These are phyloP conservation scores for Astrothelium subdiscretum DNA, from an alignment of 495 filamentous ascomycete species.

Conservation along the genomic window DNA sequence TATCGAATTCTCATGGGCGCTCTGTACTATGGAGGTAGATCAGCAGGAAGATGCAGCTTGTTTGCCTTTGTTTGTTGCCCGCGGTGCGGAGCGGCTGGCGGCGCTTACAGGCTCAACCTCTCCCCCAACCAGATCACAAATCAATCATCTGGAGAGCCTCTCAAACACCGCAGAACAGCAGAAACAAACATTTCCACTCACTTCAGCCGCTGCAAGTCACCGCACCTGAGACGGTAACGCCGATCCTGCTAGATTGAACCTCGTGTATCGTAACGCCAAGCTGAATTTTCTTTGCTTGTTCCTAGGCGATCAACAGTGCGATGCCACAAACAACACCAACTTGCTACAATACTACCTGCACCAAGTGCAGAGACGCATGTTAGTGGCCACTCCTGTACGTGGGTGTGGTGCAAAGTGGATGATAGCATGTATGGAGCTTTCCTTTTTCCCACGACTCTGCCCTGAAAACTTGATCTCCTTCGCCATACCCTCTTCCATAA, in stretches of 20 bases:
- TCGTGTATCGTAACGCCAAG: background rate
- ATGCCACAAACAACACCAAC: background rate
- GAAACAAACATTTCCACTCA: background rate
- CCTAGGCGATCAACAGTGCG: background rate
- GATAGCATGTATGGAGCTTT: background rate
- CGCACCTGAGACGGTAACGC: background rate
- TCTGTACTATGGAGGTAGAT: no score
- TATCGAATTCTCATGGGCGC: no score
- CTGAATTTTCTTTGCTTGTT: background rate
- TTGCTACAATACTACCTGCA: background rate
- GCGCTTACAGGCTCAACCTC: background rate
- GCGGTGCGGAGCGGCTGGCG: background rate
- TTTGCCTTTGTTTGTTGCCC: background rate
- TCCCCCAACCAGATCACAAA: background rate
- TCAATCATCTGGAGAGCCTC: background rate
- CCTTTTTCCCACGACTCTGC: background rate
- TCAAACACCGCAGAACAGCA: background rate
- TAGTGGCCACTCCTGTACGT: no score
- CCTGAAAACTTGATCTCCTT: background rate
- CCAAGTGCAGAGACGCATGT: background rate
- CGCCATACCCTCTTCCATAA: background rate
- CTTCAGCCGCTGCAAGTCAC: background rate
- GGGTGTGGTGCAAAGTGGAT: background rate
- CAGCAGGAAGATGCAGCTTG: background rate
- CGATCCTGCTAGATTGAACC: background rate